Evolutionary conservation across 2,329 filamentous ascomycete species (phyloP).

Genomic region (Colletotrichum trifolii): DNA sequence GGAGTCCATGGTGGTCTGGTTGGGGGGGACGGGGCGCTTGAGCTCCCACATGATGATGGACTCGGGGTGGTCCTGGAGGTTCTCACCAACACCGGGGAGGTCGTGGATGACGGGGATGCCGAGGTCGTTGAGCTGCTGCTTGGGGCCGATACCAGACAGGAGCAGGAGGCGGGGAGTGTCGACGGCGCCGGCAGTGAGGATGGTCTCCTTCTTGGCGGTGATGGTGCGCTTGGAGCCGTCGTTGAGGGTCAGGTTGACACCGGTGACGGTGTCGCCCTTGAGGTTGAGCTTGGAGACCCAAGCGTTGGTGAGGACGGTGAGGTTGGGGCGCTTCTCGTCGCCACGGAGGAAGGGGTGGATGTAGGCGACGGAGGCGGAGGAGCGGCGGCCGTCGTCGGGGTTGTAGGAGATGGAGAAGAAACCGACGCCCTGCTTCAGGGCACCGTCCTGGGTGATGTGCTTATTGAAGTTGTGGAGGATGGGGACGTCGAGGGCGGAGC

Average conservation of each 20-base stretch:
- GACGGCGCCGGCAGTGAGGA: conserved; percentile 83
- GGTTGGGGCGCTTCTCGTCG: conserved; percentile 83
- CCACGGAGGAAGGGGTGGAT: conserved; percentile 90
- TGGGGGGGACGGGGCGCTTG: conserved; percentile 75
- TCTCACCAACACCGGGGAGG: conserved; percentile 69
- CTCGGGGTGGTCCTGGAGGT: conserved; percentile 68
- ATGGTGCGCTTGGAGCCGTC: conserved; percentile 66
- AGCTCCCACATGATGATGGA: conserved; percentile 79
- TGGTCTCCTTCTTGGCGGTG: conserved; percentile 70
- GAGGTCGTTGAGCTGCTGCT: conserved; percentile 62
- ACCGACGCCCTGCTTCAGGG: conserved; percentile 80
- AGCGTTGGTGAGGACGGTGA: conserved; percentile 87
- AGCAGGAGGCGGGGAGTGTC: conserved; percentile 79
- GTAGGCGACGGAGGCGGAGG: conserved; percentile 90
- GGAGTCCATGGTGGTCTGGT: conserved; percentile 91
- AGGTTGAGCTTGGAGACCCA: conserved; percentile 89
- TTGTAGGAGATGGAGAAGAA: conserved; percentile 95
- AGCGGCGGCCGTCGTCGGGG: conserved; percentile 85
- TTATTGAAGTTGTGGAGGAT: conserved; percentile 88
- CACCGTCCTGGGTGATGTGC: conserved; percentile 79
- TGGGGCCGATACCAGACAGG: conserved; percentile 67
- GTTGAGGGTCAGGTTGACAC: conserved; percentile 73
- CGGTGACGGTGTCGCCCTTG: conserved; percentile 74
- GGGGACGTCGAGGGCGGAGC: conserved; percentile 81
- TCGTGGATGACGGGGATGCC: conserved; percentile 67